A percentile compares a stretch with the other conserved stretches of the same genome.
phyloP scores from a whole-genome alignment of 1,284 basidiomycete genomes.

The Austroboletus rostrupii region DNA sequence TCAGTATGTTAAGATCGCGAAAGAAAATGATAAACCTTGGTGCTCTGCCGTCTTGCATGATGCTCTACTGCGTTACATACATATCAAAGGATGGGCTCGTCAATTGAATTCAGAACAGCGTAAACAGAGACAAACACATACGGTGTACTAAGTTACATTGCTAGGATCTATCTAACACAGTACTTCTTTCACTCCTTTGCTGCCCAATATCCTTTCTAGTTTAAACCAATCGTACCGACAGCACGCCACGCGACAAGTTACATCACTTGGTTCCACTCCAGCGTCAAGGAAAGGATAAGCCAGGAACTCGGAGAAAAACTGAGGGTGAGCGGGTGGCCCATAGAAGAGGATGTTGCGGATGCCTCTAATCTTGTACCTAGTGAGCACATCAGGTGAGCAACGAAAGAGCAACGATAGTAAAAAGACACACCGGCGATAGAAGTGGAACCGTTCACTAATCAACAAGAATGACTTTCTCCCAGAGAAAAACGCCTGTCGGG shows the following conservation, averaged over 20 bases:
- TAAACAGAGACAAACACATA: conserved; percentile 24
- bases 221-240: conserved; percentile 86
- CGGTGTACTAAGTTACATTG: too few species aligned
- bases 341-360: conserved; percentile 93
- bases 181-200: conserved; percentile 19
- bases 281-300: conserved; percentile 84
- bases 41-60: conserved; percentile 54
- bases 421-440: conserved; percentile 74
- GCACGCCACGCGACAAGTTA: conserved; percentile 76
- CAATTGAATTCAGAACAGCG: background rate
- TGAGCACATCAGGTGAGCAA: background rate
- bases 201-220: conserved; percentile 69
- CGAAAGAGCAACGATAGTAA: conserved; percentile 2
- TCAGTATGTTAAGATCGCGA: conserved; percentile 2
- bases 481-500: conserved; percentile 88
- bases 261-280: conserved; percentile 73
- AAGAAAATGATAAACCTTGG: conserved; percentile 37
- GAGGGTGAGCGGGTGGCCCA: conserved; percentile 82
- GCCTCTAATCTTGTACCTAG: conserved; percentile 86
- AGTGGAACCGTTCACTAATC: conserved; percentile 96
- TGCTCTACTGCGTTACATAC: conserved; percentile 1
- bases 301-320: conserved; percentile 88
- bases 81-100: background rate
- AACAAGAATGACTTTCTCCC: conserved; percentile 86
- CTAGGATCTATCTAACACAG: conserved; percentile 13